Percentiles rank a stretch among this genome's conserved stretches.
phyloP scores from a whole-genome alignment of 1,139 yeast genomes.

The Pichia sp. region DNA sequence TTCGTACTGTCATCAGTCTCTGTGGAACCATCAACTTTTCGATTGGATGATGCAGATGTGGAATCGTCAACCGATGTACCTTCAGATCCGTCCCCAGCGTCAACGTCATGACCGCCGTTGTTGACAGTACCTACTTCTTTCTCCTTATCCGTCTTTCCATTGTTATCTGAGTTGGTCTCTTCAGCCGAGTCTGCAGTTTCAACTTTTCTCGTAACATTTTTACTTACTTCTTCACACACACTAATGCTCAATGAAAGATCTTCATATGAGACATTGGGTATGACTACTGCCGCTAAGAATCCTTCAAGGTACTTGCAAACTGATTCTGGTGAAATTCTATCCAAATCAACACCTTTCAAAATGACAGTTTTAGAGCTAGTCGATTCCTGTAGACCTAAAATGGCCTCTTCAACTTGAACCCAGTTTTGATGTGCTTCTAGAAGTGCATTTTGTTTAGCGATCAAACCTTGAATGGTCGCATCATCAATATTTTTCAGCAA shows the following conservation, averaged over 20 bases:
- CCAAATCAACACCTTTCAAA: slow-evolving; percentile 22
- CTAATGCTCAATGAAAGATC: slow-evolving; percentile 15
- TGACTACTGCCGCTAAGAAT: slow-evolving; percentile 20
- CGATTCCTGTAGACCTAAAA: slow-evolving; percentile 58
- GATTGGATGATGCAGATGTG: too few relatives aligned
- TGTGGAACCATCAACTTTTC: too few relatives aligned
- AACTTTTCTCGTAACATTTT: too few relatives aligned
- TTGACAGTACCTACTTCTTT: too few relatives aligned
- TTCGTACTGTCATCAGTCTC: too few relatives aligned
- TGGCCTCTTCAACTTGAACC: not conserved
- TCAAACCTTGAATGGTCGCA: slow-evolving; percentile 4
- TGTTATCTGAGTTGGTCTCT: too few relatives aligned
- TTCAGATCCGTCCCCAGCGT: too few relatives aligned
- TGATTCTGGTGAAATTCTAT: slow-evolving; percentile 15
- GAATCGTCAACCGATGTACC: too few relatives aligned
- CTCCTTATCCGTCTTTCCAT: too few relatives aligned
- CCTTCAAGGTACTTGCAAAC: slow-evolving; percentile 21
- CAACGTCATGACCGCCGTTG: too few relatives aligned
- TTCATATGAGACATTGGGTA: slow-evolving; percentile 23
- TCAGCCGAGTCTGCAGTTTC: too few relatives aligned
- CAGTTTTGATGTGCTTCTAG: not conserved
- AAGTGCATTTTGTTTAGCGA: slow-evolving; percentile 2
- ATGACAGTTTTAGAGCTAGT: slow-evolving; percentile 30
- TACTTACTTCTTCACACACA: not conserved
- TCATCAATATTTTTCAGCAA: slow-evolving; percentile 42